A percentile compares a stretch with the other conserved stretches of the same genome.
These are phyloP conservation scores for Didymella segeticola DNA, from an alignment of 2,329 filamentous ascomycete species.

Conservation along the genomic window DNA sequence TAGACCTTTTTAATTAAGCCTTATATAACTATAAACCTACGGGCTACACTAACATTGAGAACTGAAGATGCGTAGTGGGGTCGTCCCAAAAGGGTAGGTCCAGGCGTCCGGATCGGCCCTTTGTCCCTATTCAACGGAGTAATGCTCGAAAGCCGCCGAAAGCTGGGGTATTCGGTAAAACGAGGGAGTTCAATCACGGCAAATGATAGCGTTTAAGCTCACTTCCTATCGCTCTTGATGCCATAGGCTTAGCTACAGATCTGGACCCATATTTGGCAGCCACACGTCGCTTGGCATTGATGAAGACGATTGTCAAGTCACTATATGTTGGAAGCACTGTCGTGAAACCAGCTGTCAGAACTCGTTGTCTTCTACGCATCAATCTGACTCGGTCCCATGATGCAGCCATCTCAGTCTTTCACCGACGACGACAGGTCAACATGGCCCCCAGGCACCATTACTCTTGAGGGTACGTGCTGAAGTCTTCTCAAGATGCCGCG, in stretches of 20 bases:
- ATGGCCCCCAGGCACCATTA: constrained; percentile 20
- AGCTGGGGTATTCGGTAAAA: constrained; percentile 2
- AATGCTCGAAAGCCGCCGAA: background rate
- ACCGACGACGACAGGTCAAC: background rate
- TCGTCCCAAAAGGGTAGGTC: constrained; percentile 4
- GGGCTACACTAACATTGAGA: background rate
- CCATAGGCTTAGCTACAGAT: constrained; percentile 3
- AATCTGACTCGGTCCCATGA: constrained; percentile 2
- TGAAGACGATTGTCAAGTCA: background rate
- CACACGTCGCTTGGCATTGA: constrained; percentile 1
- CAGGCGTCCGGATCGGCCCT: constrained; percentile 5
- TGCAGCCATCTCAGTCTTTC: background rate
- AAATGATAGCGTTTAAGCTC: constrained; percentile 1
- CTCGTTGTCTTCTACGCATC: background rate
- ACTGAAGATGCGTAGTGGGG: background rate
- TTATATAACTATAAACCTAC: too few relatives aligned
- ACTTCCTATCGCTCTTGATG: constrained; percentile 4
- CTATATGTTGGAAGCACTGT: constrained; percentile 1
- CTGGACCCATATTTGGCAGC: constrained; percentile 2
- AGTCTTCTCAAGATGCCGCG: background rate
- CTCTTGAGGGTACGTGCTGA: constrained; percentile 13
- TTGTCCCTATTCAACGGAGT: background rate
- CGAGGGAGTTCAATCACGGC: background rate
- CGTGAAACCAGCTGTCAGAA: background rate
- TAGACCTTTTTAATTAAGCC: too few relatives aligned